Evolutionary conservation across 2,329 filamentous ascomycete genomes (phyloP).

Genomic region (Parasarocladium wereldwijsianum): DNA sequence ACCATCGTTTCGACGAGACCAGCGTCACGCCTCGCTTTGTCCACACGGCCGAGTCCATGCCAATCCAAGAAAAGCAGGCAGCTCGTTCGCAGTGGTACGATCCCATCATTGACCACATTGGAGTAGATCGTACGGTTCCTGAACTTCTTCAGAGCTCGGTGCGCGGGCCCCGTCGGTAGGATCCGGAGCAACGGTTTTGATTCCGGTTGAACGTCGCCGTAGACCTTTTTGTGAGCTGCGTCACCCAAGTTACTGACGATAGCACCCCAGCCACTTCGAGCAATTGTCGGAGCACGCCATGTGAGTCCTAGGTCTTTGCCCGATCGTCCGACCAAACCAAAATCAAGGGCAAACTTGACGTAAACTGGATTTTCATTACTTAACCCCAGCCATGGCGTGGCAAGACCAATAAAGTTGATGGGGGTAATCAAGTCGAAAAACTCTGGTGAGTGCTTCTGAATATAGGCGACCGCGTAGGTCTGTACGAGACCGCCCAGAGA

Average conservation of each 20-base stretch:
- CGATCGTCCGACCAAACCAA: slow-evolving; percentile 88
- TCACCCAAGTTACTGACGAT: slow-evolving; percentile 70
- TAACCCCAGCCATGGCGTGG: slow-evolving; percentile 75
- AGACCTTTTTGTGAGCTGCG: slow-evolving; percentile 44
- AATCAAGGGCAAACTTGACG: slow-evolving; percentile 91
- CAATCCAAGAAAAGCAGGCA: slow-evolving; percentile 95
- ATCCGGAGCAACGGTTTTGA: slow-evolving; percentile 83
- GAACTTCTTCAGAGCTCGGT: slow-evolving; percentile 75
- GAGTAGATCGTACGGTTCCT: slow-evolving; percentile 86
- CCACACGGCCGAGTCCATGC: slow-evolving; percentile 83
- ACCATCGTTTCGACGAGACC: slow-evolving; percentile 86
- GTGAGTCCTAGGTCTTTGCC: slow-evolving; percentile 90
- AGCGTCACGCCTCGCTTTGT: slow-evolving; percentile 85
- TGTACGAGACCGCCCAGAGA: slow-evolving; percentile 83
- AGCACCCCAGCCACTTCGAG: slow-evolving; percentile 75
- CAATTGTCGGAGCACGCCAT: slow-evolving; percentile 79
- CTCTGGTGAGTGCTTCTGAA: slow-evolving; percentile 83
- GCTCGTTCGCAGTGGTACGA: slow-evolving; percentile 86
- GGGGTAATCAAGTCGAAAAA: slow-evolving; percentile 82
- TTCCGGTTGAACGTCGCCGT: slow-evolving; percentile 52
- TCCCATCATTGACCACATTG: slow-evolving; percentile 95
- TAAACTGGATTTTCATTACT: slow-evolving; percentile 98
- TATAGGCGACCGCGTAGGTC: slow-evolving; percentile 90
- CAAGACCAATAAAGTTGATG: slow-evolving; percentile 79
- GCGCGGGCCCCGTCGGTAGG: slow-evolving; percentile 79